Evolutionary conservation across 2,329 filamentous ascomycete species (phyloP).

Genomic region (Bipolaris bicolor): DNA sequence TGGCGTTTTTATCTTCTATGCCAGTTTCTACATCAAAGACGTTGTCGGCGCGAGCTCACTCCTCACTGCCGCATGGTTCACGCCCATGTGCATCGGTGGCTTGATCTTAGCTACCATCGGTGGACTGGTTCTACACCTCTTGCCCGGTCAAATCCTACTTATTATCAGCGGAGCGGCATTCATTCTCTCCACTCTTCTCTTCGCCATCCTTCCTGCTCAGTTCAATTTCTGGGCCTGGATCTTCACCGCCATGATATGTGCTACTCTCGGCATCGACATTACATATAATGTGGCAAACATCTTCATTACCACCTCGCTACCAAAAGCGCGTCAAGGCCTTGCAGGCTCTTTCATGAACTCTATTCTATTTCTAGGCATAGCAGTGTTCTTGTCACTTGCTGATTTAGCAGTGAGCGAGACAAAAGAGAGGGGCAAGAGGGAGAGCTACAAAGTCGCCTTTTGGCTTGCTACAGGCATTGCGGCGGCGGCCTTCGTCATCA

Average conservation of each 20-base stretch:
- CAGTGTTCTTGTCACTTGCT: conserved; percentile 45
- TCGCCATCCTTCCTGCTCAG: conserved; percentile 41
- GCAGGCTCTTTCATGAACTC: conserved; percentile 48
- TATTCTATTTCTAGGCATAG: conserved; percentile 46
- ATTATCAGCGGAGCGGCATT: conserved; percentile 41
- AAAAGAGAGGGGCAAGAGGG: conserved; percentile 32
- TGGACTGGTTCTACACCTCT: conserved; percentile 44
- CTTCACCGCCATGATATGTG: conserved; percentile 53
- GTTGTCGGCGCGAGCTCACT: conserved; percentile 39
- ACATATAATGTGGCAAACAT: conserved; percentile 49
- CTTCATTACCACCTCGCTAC: conserved; percentile 46
- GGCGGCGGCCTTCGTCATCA: conserved; percentile 38
- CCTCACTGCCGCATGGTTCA: conserved; percentile 44
- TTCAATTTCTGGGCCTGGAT: conserved; percentile 49
- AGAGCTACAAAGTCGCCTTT: conserved; percentile 48
- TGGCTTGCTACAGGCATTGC: conserved; percentile 45
- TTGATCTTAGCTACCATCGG: conserved; percentile 43
- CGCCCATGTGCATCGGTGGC: conserved; percentile 46
- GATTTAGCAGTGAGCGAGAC: conserved; percentile 46
- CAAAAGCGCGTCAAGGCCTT: conserved; percentile 43
- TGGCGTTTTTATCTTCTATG: conserved; percentile 49
- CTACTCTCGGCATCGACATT: conserved; percentile 47
- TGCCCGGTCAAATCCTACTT: conserved; percentile 43
- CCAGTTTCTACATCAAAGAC: conserved; percentile 46
- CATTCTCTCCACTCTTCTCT: conserved; percentile 41